Conservation (phyloP, 83 land plant species). For the Picea abies region DNA sequence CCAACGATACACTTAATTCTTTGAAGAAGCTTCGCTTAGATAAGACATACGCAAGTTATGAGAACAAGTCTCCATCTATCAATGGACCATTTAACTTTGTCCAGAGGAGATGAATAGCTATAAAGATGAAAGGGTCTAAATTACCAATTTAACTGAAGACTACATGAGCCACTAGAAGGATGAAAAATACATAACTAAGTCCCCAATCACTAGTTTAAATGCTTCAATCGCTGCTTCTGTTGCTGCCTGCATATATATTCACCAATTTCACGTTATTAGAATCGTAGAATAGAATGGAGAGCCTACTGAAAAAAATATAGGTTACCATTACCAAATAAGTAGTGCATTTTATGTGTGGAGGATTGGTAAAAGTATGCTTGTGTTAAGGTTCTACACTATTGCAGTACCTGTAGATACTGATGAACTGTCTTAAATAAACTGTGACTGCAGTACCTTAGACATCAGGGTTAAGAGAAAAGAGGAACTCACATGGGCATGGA, state of each 20-base stretch:
- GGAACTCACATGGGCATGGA: conserved; percentile 47
- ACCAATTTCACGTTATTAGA: neutral
- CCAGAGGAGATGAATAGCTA: no score
- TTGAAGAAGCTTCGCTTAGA: no score
- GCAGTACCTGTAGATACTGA: neutral
- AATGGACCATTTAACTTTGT: no score
- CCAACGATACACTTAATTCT: no score
- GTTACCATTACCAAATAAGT: neutral
- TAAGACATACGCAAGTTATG: no score
- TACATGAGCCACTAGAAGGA: neutral
- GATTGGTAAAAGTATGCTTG: neutral
- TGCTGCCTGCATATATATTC: neutral
- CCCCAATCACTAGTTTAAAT: conserved; percentile 1
- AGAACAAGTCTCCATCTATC: no score
- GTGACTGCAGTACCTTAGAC: no score
- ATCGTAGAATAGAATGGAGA: neutral
- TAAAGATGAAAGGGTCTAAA: no score
- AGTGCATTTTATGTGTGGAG: neutral
- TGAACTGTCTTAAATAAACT: neutral
- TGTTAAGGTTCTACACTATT: neutral
- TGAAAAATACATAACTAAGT: neutral
- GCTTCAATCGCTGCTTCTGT: neutral
- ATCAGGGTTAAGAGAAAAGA: neutral
- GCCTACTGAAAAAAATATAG: neutral
- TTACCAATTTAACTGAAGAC: no score